Base-by-base conservation (phyloP, 768 basidiomycete species). In the Mycena amicta region DNA sequence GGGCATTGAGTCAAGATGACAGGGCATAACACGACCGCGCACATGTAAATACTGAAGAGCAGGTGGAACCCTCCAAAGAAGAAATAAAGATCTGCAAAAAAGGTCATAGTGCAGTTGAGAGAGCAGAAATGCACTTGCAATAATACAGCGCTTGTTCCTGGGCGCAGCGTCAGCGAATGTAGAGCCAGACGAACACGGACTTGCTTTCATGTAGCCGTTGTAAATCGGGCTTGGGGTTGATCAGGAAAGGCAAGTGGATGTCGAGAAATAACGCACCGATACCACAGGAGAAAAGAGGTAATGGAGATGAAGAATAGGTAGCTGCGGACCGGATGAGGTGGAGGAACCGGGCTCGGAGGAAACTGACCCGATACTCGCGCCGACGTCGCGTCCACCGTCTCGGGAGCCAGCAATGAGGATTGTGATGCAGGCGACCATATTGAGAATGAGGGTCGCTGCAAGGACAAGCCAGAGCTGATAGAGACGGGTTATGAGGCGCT, bases 401-500 rank as follows among this genome's bases (percentile, higher is more conserved):
- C 76, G 73, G 49, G 85, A 82, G 55, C 95, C 95, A 5, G 88
- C 80, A 47, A 91, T 77, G 64, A 98, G 83, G 63, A 98, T 79
- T 68, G 91, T 83, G 68, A 98, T 88, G 71, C 92, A 95, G 26
- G 92, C 90, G 52, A 98, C 79, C 77, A 97, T 82, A 78, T 99
- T 99, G 69, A 98, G 62, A 68, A 95, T 72, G 52, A 98, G 79
- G 5, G 94, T 95, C 37, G 75, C 83, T 23, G 87, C 67, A 23
- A 99, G 89, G 61, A 94, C 86, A 43, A 98, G 87, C 97, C 97
- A 99, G 66, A 98, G 83, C 68, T 93, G 88, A 71, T 92, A 98
- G 59, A 99, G 75, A 33, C 93, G 86, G 49, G 88, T 89, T 64
- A 98, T 89, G 60, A 94, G 83, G 3, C 85, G 80, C 61, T 85